These are phyloP conservation scores for Rutidosis leptorrhynchoides DNA, from an alignment of 129 eudicot genomes.

Conservation along the genomic window DNA sequence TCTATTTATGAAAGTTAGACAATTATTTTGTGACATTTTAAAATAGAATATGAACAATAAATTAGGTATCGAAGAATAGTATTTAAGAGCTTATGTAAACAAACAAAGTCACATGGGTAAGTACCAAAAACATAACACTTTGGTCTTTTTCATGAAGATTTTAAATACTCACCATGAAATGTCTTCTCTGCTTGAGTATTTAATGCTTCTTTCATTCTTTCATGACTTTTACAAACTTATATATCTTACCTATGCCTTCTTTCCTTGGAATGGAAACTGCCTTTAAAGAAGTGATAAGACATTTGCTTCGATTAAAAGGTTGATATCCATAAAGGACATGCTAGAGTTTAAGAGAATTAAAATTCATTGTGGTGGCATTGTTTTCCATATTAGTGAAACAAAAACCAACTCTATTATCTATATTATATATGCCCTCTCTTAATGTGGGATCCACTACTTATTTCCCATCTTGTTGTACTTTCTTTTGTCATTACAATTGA, in stretches of 20 bases:
- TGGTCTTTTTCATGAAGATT: constrained; percentile 29
- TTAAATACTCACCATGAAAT: constrained; percentile 35
- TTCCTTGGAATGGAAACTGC: constrained; percentile 32
- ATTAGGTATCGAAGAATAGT: too few relatives aligned
- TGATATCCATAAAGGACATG: constrained; percentile 36
- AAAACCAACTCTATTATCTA: constrained; percentile 33
- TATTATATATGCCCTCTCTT: constrained; percentile 17
- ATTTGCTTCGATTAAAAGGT: constrained; percentile 41
- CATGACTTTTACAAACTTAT: constrained; percentile 37
- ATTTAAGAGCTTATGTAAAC: constrained; percentile 4
- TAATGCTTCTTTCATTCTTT: constrained; percentile 39
- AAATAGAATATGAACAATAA: too few relatives aligned
- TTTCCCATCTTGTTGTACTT: constrained; percentile 29
- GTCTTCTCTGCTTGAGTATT: constrained; percentile 29
- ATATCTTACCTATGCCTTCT: constrained; percentile 35
- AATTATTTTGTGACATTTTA: too few relatives aligned
- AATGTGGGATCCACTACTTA: constrained; percentile 32
- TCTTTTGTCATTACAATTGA: constrained; percentile 20
- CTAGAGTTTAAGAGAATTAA: constrained; percentile 37
- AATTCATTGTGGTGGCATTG: constrained; percentile 33
- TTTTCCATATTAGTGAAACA: constrained; percentile 39
- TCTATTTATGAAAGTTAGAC: too few relatives aligned
- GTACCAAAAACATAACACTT: constrained; percentile 36
- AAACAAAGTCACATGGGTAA: constrained; percentile 38
- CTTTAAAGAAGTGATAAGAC: constrained; percentile 33